Percentiles rank a stretch among this genome's conserved stretches.
These are phyloP conservation scores for Vanrija sp. DNA, from an alignment of 1,284 basidiomycete species.

Conservation along the genomic window DNA sequence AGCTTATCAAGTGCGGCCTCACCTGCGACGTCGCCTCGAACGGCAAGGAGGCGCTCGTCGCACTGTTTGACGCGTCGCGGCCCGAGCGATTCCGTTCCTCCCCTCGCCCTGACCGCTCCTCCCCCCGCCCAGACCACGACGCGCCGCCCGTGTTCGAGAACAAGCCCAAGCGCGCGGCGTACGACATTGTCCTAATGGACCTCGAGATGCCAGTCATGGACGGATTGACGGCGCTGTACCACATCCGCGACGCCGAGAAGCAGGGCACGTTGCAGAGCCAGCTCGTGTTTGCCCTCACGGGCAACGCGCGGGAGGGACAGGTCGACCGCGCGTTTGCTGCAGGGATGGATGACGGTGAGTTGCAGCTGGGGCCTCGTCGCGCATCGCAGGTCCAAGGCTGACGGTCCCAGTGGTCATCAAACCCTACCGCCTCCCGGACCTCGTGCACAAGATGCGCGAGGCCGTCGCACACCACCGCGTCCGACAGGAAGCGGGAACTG, in stretches of 20 bases:
- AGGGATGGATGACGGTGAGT: constrained; percentile 32
- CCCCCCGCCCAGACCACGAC: too few species aligned
- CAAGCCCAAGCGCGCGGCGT: not conserved
- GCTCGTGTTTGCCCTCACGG: constrained; percentile 26
- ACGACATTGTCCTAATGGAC: constrained; percentile 28
- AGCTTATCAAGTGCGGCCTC: constrained; percentile 36
- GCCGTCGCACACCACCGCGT: not conserved
- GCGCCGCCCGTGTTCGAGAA: too few species aligned
- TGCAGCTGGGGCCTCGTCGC: constrained; percentile 8
- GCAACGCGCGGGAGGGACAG: constrained; percentile 27
- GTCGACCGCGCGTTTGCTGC: constrained; percentile 24
- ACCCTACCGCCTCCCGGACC: constrained; percentile 23
- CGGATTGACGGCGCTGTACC: constrained; percentile 40
- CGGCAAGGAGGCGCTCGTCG: constrained; percentile 43
- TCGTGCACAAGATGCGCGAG: constrained; percentile 11
- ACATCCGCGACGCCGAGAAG: constrained; percentile 36
- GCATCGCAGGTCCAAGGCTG: not conserved
- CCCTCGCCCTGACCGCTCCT: too few species aligned
- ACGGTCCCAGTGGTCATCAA: constrained; percentile 19
- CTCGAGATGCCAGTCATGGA: constrained; percentile 44
- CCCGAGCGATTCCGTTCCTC: not conserved
- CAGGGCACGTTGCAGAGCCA: constrained; percentile 22
- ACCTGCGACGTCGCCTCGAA: constrained; percentile 37
- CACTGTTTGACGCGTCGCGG: constrained; percentile 16
- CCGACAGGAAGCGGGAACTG: too few species aligned